Conservation (phyloP, 2,329 filamentous ascomycete species). For the Paecilomyces formosus region DNA sequence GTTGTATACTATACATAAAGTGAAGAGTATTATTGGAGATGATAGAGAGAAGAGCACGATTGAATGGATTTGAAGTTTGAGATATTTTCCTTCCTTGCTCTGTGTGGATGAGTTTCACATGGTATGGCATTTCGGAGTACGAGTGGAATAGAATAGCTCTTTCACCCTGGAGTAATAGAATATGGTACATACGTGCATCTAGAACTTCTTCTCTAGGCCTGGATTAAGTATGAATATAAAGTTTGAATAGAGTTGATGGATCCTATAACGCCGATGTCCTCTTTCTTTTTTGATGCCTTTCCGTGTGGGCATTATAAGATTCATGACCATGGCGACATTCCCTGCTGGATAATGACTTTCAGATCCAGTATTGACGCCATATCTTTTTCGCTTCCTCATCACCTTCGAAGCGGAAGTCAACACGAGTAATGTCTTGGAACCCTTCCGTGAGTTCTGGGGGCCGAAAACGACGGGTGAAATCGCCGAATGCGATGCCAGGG, state of each 20-base stretch:
- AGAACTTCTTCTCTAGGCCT: too few species aligned
- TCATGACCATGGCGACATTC: background rate
- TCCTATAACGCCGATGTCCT: too few species aligned
- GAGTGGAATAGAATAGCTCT: too few species aligned
- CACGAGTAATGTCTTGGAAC: constrained; percentile 68
- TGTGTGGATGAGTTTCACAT: too few species aligned
- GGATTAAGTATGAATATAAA: too few species aligned
- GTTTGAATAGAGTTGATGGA: too few species aligned
- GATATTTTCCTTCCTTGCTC: too few species aligned
- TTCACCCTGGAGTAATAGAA: background rate
- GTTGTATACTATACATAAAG: too few species aligned
- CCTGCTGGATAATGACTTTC: background rate
- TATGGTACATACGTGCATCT: background rate
- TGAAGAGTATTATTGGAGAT: too few species aligned
- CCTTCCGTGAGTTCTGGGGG: constrained; percentile 68
- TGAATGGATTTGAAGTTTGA: too few species aligned
- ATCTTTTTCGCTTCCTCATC: constrained; percentile 58
- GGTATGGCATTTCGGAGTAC: too few species aligned
- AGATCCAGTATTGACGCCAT: constrained; percentile 72
- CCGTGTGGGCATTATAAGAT: background rate
- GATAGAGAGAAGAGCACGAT: too few species aligned
- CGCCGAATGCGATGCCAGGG: constrained; percentile 71
- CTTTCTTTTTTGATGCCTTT: background rate
- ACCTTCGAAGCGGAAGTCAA: constrained; percentile 71
- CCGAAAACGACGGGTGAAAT: constrained; percentile 65